Conservation (phyloP, 352 stramenopile species). For the Phytophthora sansomeana region DNA sequence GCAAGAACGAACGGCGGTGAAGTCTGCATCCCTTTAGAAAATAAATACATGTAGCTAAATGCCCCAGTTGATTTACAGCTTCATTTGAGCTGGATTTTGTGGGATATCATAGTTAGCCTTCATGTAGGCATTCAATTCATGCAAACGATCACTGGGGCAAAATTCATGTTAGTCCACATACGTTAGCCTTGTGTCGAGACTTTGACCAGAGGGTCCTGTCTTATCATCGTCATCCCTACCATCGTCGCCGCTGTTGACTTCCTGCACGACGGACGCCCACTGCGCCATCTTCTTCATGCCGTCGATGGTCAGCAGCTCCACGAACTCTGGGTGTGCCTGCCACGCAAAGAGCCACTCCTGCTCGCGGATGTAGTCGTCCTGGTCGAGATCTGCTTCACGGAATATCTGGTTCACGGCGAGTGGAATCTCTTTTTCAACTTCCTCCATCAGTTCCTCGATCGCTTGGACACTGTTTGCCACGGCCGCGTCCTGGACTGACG, state of each 20-base stretch:
- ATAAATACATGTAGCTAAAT: no score
- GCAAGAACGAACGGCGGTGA: no score
- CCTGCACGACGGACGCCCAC: conserved; percentile 72
- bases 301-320: conserved; percentile 87
- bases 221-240: conserved; percentile 43
- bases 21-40: no score
- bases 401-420: conserved; percentile 89
- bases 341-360: conserved; percentile 87
- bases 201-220: conserved; percentile 25
- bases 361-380: conserved; percentile 82
- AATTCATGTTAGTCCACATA: conserved; percentile 57
- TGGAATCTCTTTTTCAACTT: conserved; percentile 85
- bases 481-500: conserved; percentile 52
- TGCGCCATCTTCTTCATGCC: conserved; percentile 88
- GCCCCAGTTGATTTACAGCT: no score
- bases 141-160: conserved; percentile 6
- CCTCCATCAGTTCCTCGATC: conserved; percentile 76
- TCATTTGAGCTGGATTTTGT: neutral
- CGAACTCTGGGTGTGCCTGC: conserved; percentile 82
- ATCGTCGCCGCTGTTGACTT: conserved; percentile 29
- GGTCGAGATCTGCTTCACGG: conserved; percentile 73
- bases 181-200: conserved; percentile 64
- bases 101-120: conserved; percentile 2
- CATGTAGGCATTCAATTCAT: no score
- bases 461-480: conserved; percentile 60